Base-by-base conservation (phyloP, 2,329 filamentous ascomycete species). In the Xylariales sp. region DNA sequence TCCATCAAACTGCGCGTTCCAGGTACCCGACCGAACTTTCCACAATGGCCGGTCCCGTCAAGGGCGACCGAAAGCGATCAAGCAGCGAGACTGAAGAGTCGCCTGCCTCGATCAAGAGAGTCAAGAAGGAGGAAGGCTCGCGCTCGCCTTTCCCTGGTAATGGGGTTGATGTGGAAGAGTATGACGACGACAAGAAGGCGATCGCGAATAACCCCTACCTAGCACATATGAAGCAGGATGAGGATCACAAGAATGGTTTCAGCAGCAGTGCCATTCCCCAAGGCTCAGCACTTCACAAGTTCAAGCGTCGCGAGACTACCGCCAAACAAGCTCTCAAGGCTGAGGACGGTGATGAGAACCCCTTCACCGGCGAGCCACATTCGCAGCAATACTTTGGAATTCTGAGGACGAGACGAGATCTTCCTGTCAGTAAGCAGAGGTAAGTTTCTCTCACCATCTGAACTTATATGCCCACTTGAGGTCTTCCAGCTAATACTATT, bases 371-470 rank as follows among this genome's bases (percentile, higher is more conserved):
- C 46, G 70, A 76, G 44, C 71, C 80, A 11, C 83, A 95, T 56
- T 89, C 88, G 33, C 76, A 81, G 52, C 81, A 85, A 58, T 98
- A 98, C 72, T 88, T 96, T 64, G 80, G 82, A 56, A 98, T 98
- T 59, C 70, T 98, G 56, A 79, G 91, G 68, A 79, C 78, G 42
- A 78, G 93, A 53, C 80, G 90, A 59, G 84, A 89, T 54, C 76
- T 98, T 46, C 93, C 93, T 11, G 93, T 98, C 31, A 84, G 95
- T 65, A 84, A 88, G 59, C 93, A 98, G 66, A 83, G 89, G 75
- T 87, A 65, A 54, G 76, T 28, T 16, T 35, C 18, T 20, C 15
- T 33, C 14, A 33, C 43, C 34, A 28, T 16, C 29, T 40, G 29
- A 27, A n/a, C n/a, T n/a, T n/a, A n/a, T n/a, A n/a, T n/a, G n/a